Percentiles rank a stretch among this genome's conserved stretches.
Conservation (phyloP, 495 filamentous ascomycete species). For the Staphylotrichum longicolle region DNA sequence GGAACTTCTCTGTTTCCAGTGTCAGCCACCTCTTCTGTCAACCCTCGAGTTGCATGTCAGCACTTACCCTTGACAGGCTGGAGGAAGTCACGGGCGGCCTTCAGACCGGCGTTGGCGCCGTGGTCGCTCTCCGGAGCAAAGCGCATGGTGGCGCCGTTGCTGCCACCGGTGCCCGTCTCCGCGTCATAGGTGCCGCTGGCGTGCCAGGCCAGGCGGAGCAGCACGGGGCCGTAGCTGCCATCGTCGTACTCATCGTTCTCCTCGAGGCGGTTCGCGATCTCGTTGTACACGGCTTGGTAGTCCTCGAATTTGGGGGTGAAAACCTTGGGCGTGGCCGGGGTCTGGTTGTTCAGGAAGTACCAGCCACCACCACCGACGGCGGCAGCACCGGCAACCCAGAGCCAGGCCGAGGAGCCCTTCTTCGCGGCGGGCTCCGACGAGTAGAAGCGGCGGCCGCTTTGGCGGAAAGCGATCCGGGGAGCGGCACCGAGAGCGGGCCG, state of each 20-base stretch:
- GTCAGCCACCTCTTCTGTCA: constrained; percentile 34
- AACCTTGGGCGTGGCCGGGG: constrained; percentile 48
- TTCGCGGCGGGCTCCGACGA: constrained; percentile 63
- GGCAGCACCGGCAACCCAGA: constrained; percentile 51
- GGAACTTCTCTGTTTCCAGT: constrained; percentile 62
- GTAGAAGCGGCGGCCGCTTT: constrained; percentile 69
- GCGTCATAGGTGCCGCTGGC: constrained; percentile 85
- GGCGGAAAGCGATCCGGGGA: constrained; percentile 60
- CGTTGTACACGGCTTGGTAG: constrained; percentile 95
- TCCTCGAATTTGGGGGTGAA: constrained; percentile 79
- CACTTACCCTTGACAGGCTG: constrained; percentile 77
- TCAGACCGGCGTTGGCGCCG: constrained; percentile 91
- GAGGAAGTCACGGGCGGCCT: constrained; percentile 84
- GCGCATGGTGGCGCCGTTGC: constrained; percentile 97
- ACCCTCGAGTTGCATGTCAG: background rate
- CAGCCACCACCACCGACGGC: constrained; percentile 63
- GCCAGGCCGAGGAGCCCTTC: constrained; percentile 46
- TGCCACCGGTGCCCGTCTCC: constrained; percentile 85
- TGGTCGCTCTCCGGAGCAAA: constrained; percentile 90
- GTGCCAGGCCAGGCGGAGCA: constrained; percentile 85
- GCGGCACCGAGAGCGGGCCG: constrained; percentile 48
- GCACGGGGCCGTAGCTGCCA: constrained; percentile 89
- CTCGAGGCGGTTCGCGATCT: constrained; percentile 72
- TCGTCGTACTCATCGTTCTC: constrained; percentile 96
- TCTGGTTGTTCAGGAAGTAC: constrained; percentile 57